phyloP scores from a whole-genome alignment of 108 stramenopile genomes.

The Schizochytrium sp. region DNA sequence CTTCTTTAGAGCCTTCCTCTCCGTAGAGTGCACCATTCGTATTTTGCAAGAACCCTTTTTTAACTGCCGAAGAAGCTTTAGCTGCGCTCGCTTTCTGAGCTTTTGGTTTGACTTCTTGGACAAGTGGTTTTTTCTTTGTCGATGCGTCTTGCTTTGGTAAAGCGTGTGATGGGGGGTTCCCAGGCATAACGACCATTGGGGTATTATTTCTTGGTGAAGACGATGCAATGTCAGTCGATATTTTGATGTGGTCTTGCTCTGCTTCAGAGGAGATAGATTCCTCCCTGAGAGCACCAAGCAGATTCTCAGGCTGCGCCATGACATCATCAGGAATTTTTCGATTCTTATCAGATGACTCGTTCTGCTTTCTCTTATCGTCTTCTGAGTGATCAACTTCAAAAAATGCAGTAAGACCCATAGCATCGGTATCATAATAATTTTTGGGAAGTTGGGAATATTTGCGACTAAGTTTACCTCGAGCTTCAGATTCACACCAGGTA shows the following conservation, averaged over 20 bases:
- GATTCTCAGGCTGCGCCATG: slow-evolving; percentile 11
- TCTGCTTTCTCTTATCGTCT: neutral
- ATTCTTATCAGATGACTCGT: neutral
- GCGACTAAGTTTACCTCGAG: slow-evolving; percentile 15
- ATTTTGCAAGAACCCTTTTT: slow-evolving; percentile 24
- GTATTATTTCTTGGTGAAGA: too few species aligned
- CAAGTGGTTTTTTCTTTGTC: neutral
- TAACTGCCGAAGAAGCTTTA: neutral
- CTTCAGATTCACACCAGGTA: slow-evolving; percentile 17
- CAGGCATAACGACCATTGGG: too few species aligned
- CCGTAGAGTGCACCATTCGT: slow-evolving; percentile 12
- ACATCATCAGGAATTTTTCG: neutral
- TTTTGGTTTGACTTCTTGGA: neutral
- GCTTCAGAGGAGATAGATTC: neutral
- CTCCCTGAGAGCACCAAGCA: slow-evolving; percentile 2
- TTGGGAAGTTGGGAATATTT: neutral
- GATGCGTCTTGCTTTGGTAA: neutral
- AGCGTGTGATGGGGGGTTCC: neutral
- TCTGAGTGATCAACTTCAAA: neutral
- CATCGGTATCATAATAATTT: neutral
- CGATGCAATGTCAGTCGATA: too few species aligned
- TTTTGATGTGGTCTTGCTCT: too few species aligned
- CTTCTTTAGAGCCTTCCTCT: slow-evolving; percentile 45
- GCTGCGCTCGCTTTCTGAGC: neutral
- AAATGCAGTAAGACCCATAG: slow-evolving; percentile 4